Conservation (phyloP, 164 flowering plant genomes). For the Paratinospora sagittata region DNA sequence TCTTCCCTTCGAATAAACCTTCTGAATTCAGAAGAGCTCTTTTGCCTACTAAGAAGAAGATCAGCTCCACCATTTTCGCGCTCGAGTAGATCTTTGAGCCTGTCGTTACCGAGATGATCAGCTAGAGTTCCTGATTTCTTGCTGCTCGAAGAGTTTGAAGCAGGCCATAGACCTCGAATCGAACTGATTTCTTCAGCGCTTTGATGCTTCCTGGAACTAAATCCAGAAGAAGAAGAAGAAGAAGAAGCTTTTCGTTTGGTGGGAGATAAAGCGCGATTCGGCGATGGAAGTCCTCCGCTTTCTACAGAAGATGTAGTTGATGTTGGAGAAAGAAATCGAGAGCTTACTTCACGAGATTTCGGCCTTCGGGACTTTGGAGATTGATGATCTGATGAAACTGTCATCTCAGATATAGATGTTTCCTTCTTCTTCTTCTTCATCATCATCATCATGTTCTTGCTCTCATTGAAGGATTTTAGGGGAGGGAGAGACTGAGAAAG, state of each 20-base stretch:
- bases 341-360: constrained; percentile 55
- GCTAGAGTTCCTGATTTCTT: constrained; percentile 36
- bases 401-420: constrained; percentile 16
- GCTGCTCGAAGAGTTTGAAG: constrained; percentile 18
- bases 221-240: not conserved
- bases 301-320: constrained; percentile 14
- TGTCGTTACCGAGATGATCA: constrained; percentile 47
- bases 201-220: constrained; percentile 26
- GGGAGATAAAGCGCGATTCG: constrained; percentile 32
- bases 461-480: not conserved
- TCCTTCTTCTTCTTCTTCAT: not conserved
- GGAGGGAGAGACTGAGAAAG: no score
- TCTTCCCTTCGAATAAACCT: constrained; percentile 25
- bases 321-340: constrained; percentile 51
- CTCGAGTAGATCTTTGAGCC: constrained; percentile 32
- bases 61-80: not conserved
- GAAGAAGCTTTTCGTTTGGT: constrained; percentile 25
- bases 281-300: constrained; percentile 23
- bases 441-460: not conserved
- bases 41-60: constrained; percentile 23
- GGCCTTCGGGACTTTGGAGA: constrained; percentile 24
- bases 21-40: constrained; percentile 26
- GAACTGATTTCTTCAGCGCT: constrained; percentile 28
- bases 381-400: constrained; percentile 24
- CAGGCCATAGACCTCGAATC: constrained; percentile 49